phyloP scores from a whole-genome alignment of 805 yeast genomes.

The Saturnispora zaruensis region DNA sequence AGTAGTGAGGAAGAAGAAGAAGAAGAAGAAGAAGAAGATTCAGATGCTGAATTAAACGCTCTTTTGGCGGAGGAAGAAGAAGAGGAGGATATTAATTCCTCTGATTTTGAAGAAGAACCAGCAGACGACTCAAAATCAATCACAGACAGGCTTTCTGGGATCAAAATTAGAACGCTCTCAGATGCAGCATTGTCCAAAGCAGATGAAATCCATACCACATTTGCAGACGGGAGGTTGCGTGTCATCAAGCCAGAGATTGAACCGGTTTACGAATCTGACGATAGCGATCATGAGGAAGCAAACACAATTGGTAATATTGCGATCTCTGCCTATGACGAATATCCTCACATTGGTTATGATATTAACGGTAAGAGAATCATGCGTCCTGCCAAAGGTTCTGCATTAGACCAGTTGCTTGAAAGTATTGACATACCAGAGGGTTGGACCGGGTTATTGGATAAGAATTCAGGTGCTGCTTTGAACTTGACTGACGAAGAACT shows the following conservation, averaged over 20 bases:
- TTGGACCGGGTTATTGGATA: constrained; percentile 95
- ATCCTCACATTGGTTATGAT: constrained; percentile 95
- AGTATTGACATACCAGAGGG: constrained; percentile 94
- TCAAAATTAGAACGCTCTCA: constrained; percentile 43
- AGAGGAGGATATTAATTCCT: constrained; percentile 33
- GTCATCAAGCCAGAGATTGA: constrained; percentile 80
- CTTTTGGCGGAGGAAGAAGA: constrained; percentile 40
- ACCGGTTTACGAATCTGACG: constrained; percentile 93
- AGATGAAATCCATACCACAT: constrained; percentile 37
- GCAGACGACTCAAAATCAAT: constrained; percentile 35
- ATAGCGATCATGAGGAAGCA: constrained; percentile 67
- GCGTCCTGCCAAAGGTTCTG: constrained; percentile 98
- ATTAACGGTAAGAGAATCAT: constrained; percentile 96
- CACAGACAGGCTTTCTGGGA: constrained; percentile 46
- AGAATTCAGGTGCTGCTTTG: constrained; percentile 76
- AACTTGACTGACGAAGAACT: constrained; percentile 82
- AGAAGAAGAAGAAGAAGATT: constrained; percentile 32
- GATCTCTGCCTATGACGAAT: constrained; percentile 85
- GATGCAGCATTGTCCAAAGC: constrained; percentile 28
- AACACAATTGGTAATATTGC: constrained; percentile 96
- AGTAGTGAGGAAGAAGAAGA: constrained; percentile 29
- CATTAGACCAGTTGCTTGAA: constrained; percentile 83
- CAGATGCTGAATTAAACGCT: constrained; percentile 56
- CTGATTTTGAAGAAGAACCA: constrained; percentile 39
- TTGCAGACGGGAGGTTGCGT: constrained; percentile 75